Evolutionary conservation across 2,329 filamentous ascomycete genomes (phyloP).

Genomic region (Cercospora citrullina): DNA sequence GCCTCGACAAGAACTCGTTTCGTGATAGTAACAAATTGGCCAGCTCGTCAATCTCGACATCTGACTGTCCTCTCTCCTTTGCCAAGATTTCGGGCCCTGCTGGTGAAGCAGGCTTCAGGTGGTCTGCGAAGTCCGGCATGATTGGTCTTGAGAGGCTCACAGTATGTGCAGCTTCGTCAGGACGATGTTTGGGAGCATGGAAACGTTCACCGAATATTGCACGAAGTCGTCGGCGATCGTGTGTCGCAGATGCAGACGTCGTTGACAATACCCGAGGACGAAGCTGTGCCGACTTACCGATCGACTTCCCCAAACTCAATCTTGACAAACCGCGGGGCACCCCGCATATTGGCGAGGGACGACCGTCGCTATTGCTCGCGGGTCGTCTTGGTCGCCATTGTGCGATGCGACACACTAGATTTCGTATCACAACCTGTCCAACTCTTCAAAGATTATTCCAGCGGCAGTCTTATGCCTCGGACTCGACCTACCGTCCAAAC

Average conservation of each 20-base stretch:
- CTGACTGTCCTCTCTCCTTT: conserved; percentile 48
- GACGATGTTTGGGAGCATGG: background rate
- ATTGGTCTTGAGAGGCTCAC: background rate
- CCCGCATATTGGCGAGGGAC: background rate
- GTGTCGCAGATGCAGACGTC: conserved; percentile 5
- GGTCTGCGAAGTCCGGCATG: conserved; percentile 54
- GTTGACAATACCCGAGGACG: conserved; percentile 9
- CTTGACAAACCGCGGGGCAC: background rate
- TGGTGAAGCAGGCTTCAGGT: conserved; percentile 47
- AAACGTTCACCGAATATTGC: background rate
- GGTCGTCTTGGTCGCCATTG: background rate
- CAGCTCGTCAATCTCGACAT: conserved; percentile 47
- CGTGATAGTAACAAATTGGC: conserved; percentile 49
- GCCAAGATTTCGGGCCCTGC: conserved; percentile 50
- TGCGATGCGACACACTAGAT: background rate
- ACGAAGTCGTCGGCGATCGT: background rate
- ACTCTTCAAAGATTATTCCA: background rate
- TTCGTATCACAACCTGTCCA: background rate
- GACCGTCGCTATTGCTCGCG: background rate
- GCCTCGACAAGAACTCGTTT: conserved; percentile 52
- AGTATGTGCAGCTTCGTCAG: too few relatives aligned
- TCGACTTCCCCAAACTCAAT: conserved; percentile 17
- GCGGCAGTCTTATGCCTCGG: conserved; percentile 16
- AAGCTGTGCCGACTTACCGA: conserved; percentile 10
- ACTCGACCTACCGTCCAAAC: conserved; percentile 22